Conservation (phyloP, 140 eudicot species). For the Flaveria floridana region DNA sequence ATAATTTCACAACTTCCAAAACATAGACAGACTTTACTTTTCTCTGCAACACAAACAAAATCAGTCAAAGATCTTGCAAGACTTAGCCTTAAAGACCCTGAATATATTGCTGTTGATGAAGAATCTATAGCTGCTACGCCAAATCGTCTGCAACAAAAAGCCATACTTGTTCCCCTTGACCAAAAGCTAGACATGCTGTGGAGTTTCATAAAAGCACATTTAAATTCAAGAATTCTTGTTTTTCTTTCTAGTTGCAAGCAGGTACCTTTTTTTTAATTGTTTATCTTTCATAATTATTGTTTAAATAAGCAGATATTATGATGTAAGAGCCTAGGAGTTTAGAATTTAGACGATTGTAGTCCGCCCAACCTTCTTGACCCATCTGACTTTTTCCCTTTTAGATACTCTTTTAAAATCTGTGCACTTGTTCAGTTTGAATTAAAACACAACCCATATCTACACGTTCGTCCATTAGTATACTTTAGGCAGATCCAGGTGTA, state of each 20-base stretch:
- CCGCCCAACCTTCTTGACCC: neutral
- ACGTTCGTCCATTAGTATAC: too few species aligned
- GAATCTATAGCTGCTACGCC: conserved; percentile 82
- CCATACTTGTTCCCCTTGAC: conserved; percentile 76
- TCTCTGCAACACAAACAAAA: conserved; percentile 96
- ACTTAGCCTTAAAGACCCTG: conserved; percentile 90
- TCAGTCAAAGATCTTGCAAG: conserved; percentile 93
- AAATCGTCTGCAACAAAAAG: conserved; percentile 63
- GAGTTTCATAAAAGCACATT: conserved; percentile 85
- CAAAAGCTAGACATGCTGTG: conserved; percentile 85
- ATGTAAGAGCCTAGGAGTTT: neutral
- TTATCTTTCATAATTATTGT: neutral
- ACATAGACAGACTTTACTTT: conserved; percentile 77
- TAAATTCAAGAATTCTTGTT: conserved; percentile 76
- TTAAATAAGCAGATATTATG: neutral
- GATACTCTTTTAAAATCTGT: neutral
- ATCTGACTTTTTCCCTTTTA: neutral
- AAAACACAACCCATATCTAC: neutral
- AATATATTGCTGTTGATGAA: conserved; percentile 86
- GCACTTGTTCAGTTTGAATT: neutral
- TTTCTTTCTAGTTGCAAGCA: conserved; percentile 93
- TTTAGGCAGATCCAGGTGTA: too few species aligned
- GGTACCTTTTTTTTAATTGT: conserved; percentile 38
- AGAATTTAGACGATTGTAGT: neutral
- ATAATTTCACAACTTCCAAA: conserved; percentile 87